Evolutionary conservation across 2,329 filamentous ascomycete genomes (phyloP).

Genomic region (Xylaria sp.): DNA sequence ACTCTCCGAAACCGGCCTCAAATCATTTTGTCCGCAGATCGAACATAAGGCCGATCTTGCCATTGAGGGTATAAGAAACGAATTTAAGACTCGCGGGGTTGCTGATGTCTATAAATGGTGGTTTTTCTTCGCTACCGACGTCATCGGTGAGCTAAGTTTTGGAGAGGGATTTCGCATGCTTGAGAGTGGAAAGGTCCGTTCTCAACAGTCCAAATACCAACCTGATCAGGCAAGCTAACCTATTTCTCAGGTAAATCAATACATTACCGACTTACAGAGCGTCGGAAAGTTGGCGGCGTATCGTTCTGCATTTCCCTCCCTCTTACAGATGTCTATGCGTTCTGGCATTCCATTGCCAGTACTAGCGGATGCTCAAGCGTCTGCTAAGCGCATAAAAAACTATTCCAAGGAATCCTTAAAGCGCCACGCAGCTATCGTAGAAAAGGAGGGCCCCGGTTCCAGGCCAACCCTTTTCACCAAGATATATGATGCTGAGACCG

Average conservation of each 20-base stretch:
- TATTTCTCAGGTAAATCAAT: conserved; percentile 53
- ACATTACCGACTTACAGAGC: conserved; percentile 52
- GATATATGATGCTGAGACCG: conserved; percentile 48
- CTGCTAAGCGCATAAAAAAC: conserved; percentile 35
- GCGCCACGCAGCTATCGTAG: conserved; percentile 34
- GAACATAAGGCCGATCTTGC: conserved; percentile 51
- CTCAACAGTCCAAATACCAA: neutral
- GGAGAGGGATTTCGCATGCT: conserved; percentile 65
- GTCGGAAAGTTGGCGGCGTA: conserved; percentile 39
- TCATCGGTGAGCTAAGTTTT: conserved; percentile 63
- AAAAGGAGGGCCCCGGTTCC: conserved; percentile 34
- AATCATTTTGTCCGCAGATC: conserved; percentile 48
- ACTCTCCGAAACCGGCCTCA: conserved; percentile 51
- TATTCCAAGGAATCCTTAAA: conserved; percentile 45
- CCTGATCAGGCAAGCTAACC: neutral
- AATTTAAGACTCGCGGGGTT: conserved; percentile 51
- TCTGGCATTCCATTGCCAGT: conserved; percentile 45
- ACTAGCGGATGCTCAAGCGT: conserved; percentile 33
- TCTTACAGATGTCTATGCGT: conserved; percentile 40
- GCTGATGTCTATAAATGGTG: conserved; percentile 64
- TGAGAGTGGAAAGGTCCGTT: conserved; percentile 57
- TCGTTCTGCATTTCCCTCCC: conserved; percentile 45
- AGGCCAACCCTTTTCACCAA: conserved; percentile 52
- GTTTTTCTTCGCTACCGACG: conserved; percentile 63
- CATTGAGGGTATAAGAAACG: conserved; percentile 55